Conservation (phyloP, 305 asterid species). For the Solanum hybrid region DNA sequence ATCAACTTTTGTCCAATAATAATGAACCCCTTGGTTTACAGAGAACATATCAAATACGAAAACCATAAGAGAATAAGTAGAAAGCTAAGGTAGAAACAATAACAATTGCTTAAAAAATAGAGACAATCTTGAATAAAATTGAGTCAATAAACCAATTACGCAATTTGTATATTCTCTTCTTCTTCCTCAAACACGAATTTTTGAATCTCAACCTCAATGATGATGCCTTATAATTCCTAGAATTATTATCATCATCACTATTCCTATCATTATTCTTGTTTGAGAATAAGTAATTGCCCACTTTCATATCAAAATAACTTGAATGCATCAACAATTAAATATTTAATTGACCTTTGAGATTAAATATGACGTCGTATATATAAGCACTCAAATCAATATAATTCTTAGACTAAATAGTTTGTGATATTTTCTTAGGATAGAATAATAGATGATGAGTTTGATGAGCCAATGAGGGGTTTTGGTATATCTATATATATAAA, state of each 20-base stretch:
- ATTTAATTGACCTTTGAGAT: background rate
- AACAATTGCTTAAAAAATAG: constrained; percentile 48
- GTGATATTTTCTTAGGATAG: background rate
- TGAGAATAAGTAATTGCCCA: constrained; percentile 19
- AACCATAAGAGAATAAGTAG: constrained; percentile 75
- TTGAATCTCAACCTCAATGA: background rate
- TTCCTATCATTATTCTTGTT: constrained; percentile 13
- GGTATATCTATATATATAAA: background rate
- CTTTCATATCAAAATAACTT: background rate
- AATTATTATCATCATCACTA: background rate
- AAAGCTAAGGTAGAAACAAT: constrained; percentile 48
- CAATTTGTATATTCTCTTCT: constrained; percentile 33
- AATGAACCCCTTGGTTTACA: background rate
- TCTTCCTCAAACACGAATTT: constrained; percentile 36
- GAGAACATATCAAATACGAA: constrained; percentile 33
- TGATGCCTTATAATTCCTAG: background rate
- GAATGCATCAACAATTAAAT: background rate
- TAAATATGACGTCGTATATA: background rate
- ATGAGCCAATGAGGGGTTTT: background rate
- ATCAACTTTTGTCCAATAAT: background rate
- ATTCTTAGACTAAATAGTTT: background rate
- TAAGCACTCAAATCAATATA: background rate
- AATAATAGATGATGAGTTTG: background rate
- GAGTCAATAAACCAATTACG: constrained; percentile 60
- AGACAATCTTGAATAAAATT: constrained; percentile 59